phyloP scores from a whole-genome alignment of 2,329 filamentous ascomycete genomes.

The Blastomyces emzantsi region DNA sequence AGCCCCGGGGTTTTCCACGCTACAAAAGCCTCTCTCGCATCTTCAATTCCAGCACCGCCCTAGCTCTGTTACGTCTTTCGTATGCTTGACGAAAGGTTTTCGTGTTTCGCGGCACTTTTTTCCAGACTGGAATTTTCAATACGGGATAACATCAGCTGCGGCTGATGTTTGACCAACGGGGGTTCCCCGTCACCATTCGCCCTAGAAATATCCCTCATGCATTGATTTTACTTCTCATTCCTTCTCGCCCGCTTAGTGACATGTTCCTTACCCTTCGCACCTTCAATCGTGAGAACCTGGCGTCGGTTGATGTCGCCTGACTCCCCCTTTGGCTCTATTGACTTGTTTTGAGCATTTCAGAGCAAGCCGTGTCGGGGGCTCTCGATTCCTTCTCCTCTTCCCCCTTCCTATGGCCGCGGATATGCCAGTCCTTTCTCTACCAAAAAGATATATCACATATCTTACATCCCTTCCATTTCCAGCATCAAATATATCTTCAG shows the following conservation, averaged over 20 bases:
- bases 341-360: background rate
- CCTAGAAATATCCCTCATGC: background rate
- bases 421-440: background rate
- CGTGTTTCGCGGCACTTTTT: background rate
- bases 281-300: background rate
- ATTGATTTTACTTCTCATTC: background rate
- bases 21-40: background rate
- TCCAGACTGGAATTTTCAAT: background rate
- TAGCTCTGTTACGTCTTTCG: too few species aligned
- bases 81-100: background rate
- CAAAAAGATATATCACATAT: background rate
- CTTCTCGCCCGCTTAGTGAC: background rate
- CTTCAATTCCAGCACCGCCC: background rate
- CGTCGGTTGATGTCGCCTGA: background rate
- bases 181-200: too few species aligned
- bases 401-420: background rate
- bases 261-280: background rate
- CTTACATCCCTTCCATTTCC: background rate
- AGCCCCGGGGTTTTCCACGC: background rate
- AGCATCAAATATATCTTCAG: background rate
- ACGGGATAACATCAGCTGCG: background rate
- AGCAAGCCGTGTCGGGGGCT: background rate
- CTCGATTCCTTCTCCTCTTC: background rate
- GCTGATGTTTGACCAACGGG: background rate
- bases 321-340: background rate